Evolutionary conservation across 352 stramenopile species (phyloP).

Genomic region (Pythium dissimile): DNA sequence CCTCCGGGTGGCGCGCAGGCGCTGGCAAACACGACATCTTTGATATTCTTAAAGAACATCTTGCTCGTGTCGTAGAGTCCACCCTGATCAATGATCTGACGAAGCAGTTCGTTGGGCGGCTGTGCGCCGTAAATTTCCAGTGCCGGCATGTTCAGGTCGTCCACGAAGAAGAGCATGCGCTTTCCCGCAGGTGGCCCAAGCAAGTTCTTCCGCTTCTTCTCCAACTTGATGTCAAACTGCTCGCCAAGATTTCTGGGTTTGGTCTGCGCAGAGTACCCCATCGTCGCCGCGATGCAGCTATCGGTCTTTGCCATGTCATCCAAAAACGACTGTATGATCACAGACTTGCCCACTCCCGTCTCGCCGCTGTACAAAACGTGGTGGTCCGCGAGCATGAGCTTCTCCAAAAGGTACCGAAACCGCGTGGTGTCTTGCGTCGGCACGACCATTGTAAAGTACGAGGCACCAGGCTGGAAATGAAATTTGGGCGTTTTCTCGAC

Average conservation of each 20-base stretch:
- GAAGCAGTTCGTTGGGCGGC: slow-evolving; percentile 90
- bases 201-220: slow-evolving; percentile 95
- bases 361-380: slow-evolving; percentile 90
- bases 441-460: slow-evolving; percentile 95
- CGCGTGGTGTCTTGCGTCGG: slow-evolving; percentile 94
- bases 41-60: slow-evolving; percentile 92
- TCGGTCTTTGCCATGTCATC: slow-evolving; percentile 86
- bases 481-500: slow-evolving; percentile 87
- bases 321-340: slow-evolving; percentile 90
- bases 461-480: slow-evolving; percentile 70
- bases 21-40: slow-evolving; percentile 80
- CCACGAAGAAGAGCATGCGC: slow-evolving; percentile 92
- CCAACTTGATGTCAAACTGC: slow-evolving; percentile 90
- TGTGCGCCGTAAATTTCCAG: slow-evolving; percentile 95
- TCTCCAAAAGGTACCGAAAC: slow-evolving; percentile 91
- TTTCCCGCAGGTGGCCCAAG: slow-evolving; percentile 86
- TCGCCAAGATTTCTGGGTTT: slow-evolving; percentile 83
- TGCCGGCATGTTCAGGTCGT: slow-evolving; percentile 94
- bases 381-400: slow-evolving; percentile 74
- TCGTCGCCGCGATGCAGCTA: slow-evolving; percentile 75
- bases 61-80: slow-evolving; percentile 95
- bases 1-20: slow-evolving; percentile 86
- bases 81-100: slow-evolving; percentile 94
- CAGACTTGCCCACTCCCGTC: slow-evolving; percentile 92
- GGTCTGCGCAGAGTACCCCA: slow-evolving; percentile 90